Evolutionary conservation across 805 yeast genomes (phyloP).

Genomic region (Wickerhamomyces sydowiorum): DNA sequence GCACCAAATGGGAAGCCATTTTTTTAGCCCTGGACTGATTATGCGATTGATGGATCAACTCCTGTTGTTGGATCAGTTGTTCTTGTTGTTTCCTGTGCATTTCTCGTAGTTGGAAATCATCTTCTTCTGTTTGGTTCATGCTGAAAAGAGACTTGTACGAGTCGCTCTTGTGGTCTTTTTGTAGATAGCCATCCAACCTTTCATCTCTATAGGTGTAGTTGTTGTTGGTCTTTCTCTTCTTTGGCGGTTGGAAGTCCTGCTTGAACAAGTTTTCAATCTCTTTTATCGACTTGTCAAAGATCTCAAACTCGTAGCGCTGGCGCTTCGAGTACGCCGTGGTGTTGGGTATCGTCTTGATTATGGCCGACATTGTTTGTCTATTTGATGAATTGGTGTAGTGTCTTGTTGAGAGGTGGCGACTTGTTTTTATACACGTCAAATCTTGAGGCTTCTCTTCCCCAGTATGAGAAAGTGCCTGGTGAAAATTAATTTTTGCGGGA

Average conservation of each 20-base stretch:
- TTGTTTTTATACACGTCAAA: too few species aligned
- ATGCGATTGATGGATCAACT: background rate
- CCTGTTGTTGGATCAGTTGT: too few species aligned
- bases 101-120: background rate
- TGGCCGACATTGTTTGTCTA: background rate
- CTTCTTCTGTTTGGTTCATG: background rate
- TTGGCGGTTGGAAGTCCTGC: background rate
- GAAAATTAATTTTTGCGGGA: too few species aligned
- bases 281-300: slow-evolving; percentile 2
- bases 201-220: background rate
- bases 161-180: background rate
- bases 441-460: too few species aligned
- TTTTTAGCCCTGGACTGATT: background rate
- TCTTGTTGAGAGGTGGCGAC: too few species aligned
- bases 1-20: background rate
- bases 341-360: background rate
- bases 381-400: too few species aligned
- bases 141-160: background rate
- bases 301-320: slow-evolving; percentile 1
- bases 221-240: background rate
- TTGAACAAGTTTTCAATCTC: slow-evolving; percentile 1
- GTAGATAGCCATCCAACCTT: background rate
- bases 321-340: slow-evolving; percentile 11
- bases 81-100: too few species aligned
- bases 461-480: too few species aligned